These are phyloP conservation scores for Suillus clintonianus DNA, from an alignment of 768 basidiomycete genomes.

Conservation along the genomic window DNA sequence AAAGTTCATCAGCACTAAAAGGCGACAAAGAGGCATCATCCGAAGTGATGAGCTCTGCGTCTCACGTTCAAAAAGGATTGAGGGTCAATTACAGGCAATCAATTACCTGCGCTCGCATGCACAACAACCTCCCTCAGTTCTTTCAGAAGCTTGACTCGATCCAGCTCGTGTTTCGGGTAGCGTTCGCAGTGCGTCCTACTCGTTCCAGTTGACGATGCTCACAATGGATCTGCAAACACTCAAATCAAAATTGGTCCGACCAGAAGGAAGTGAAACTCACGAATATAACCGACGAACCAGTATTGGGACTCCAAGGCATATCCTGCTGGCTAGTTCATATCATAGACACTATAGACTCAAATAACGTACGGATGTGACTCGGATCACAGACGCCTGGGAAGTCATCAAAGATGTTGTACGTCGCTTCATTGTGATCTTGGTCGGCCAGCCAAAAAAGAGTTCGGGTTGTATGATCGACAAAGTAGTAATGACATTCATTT, in stretches of 20 bases:
- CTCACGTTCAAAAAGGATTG: not conserved
- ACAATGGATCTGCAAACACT: not conserved
- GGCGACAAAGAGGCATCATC: slow-evolving; percentile 7
- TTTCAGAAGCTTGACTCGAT: slow-evolving; percentile 1
- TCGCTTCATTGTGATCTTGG: slow-evolving; percentile 32
- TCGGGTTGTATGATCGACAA: slow-evolving; percentile 43
- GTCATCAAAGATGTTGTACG: slow-evolving; percentile 29
- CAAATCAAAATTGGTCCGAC: not conserved
- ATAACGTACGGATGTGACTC: slow-evolving; percentile 41
- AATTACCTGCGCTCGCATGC: slow-evolving; percentile 22
- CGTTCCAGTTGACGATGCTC: not conserved
- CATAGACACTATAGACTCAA: not conserved
- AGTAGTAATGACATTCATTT: slow-evolving; percentile 39
- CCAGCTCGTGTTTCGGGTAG: slow-evolving; percentile 1
- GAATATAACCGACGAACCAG: slow-evolving; percentile 15
- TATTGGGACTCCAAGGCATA: slow-evolving; percentile 20
- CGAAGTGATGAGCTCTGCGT: slow-evolving; percentile 10
- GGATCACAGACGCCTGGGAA: slow-evolving; percentile 39
- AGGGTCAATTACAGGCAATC: not conserved
- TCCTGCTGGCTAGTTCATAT: slow-evolving; percentile 11
- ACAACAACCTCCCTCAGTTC: slow-evolving; percentile 3
- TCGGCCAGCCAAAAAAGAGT: slow-evolving; percentile 51
- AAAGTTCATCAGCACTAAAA: slow-evolving; percentile 7
- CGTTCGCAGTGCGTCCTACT: slow-evolving; percentile 11
- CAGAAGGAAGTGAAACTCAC: not conserved